A percentile compares a stretch with the other conserved stretches of the same genome.
phyloP scores from a whole-genome alignment of 2,329 filamentous ascomycete genomes.

The Epicoccum sorghinum region DNA sequence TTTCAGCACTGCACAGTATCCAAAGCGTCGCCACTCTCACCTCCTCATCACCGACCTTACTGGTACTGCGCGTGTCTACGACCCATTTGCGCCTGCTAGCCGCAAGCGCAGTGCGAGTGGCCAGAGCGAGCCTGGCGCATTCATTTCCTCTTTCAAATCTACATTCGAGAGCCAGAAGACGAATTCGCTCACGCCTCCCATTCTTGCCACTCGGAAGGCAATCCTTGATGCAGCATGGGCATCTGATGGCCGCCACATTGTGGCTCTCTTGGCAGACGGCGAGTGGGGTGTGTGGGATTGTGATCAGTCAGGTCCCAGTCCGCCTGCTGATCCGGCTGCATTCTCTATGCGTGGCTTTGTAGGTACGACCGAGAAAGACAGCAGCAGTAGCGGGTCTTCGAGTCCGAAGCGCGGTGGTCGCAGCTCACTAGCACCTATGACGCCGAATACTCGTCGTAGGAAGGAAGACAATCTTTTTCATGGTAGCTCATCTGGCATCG shows the following conservation, averaged over 20 bases:
- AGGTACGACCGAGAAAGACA: constrained; percentile 34
- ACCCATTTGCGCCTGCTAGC: constrained; percentile 53
- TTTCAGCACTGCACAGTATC: constrained; percentile 61
- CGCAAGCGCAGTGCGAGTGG: constrained; percentile 29
- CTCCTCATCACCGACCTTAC: constrained; percentile 61
- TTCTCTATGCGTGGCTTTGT: constrained; percentile 49
- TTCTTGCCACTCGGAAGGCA: constrained; percentile 51
- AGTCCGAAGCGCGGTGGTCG: constrained; percentile 44
- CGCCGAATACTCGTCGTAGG: constrained; percentile 56
- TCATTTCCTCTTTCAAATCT: constrained; percentile 42
- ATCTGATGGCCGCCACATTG: constrained; percentile 52
- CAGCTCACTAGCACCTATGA: constrained; percentile 55
- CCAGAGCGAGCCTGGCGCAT: constrained; percentile 33
- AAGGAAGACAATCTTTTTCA: constrained; percentile 54
- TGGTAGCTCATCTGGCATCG: constrained; percentile 41
- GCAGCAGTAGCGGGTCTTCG: constrained; percentile 23
- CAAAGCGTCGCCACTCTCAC: constrained; percentile 59
- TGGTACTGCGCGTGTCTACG: constrained; percentile 64
- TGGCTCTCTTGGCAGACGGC: constrained; percentile 57
- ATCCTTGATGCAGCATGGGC: constrained; percentile 58
- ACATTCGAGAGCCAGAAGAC: constrained; percentile 41
- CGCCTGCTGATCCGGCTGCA: constrained; percentile 34
- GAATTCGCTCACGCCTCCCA: constrained; percentile 28
- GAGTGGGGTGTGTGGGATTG: constrained; percentile 62
- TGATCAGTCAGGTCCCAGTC: constrained; percentile 42